phyloP scores from a whole-genome alignment of 768 basidiomycete species.

The Inosperma sp. region DNA sequence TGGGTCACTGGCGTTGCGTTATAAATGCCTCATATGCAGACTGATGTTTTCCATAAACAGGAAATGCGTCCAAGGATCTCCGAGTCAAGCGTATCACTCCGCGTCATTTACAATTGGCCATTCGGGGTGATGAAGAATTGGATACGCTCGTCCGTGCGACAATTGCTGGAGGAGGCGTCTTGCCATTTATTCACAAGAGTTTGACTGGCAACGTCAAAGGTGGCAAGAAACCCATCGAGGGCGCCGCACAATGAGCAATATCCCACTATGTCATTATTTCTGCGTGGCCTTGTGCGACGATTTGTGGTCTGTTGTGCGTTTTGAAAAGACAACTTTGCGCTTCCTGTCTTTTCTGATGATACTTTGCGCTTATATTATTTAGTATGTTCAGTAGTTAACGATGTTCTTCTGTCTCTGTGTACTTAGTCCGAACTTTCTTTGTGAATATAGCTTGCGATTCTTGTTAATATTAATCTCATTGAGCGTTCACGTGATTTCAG shows the following conservation, averaged over 20 bases:
- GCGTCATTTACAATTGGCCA: constrained; percentile 91
- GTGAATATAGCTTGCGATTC: no score
- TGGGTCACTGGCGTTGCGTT: constrained; percentile 34
- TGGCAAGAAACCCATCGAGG: constrained; percentile 40
- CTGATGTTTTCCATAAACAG: constrained; percentile 34
- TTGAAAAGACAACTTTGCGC: neutral
- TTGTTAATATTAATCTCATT: no score
- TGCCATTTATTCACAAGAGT: constrained; percentile 87
- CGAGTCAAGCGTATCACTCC: constrained; percentile 96
- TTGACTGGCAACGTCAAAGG: constrained; percentile 54
- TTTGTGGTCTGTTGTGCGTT: constrained; percentile 4
- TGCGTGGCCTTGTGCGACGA: constrained; percentile 1
- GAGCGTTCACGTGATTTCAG: constrained; percentile 14
- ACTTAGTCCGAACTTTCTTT: constrained; percentile 8
- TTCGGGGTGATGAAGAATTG: constrained; percentile 96
- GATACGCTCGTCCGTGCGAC: constrained; percentile 92
- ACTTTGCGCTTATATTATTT: constrained; percentile 4
- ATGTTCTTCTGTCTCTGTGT: neutral
- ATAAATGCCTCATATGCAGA: neutral
- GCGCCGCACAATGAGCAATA: constrained; percentile 8
- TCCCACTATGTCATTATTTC: neutral
- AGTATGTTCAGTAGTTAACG: no score
- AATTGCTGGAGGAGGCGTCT: constrained; percentile 84
- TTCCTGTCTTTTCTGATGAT: neutral
- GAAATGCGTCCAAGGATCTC: constrained; percentile 97